Evolutionary conservation across 176 grass and related monocot species (phyloP).

Genomic region (Bromus sterilis): DNA sequence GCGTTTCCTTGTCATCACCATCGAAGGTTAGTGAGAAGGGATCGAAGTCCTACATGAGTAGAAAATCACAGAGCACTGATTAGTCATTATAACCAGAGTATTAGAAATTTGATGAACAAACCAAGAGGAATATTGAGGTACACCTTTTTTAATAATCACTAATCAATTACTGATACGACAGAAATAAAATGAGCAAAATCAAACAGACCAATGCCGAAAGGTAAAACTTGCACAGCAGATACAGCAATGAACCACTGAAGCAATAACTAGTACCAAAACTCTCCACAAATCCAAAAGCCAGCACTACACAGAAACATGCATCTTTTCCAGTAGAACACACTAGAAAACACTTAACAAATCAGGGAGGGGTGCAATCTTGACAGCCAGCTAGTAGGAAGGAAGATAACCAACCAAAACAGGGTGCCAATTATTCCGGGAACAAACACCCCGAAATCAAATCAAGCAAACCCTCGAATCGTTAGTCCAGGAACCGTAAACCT

Average conservation of each 20-base stretch:
- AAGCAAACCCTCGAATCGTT: not conserved
- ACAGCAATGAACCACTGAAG: not conserved
- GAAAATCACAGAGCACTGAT: not conserved
- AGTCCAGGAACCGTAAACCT: not conserved
- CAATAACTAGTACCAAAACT: not conserved
- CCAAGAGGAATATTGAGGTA: not conserved
- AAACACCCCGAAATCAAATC: slow-evolving; percentile 3
- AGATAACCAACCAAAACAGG: not conserved
- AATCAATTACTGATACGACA: not conserved
- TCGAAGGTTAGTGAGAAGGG: slow-evolving; percentile 84
- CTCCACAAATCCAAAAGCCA: not conserved
- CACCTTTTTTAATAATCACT: not conserved
- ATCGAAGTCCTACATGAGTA: slow-evolving; percentile 56
- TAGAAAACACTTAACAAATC: not conserved
- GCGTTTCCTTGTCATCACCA: slow-evolving; percentile 70
- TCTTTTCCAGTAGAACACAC: not conserved
- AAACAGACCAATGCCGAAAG: not conserved
- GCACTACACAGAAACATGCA: not conserved
- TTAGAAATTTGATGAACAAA: not conserved
- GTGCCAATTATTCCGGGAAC: not conserved
- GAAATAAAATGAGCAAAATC: not conserved
- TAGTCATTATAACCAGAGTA: not conserved
- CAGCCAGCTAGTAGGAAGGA: not conserved
- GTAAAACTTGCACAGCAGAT: not conserved
- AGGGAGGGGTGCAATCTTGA: not conserved